phyloP scores from a whole-genome alignment of 768 basidiomycete genomes.

The Candolleomyces aberdarensis region DNA sequence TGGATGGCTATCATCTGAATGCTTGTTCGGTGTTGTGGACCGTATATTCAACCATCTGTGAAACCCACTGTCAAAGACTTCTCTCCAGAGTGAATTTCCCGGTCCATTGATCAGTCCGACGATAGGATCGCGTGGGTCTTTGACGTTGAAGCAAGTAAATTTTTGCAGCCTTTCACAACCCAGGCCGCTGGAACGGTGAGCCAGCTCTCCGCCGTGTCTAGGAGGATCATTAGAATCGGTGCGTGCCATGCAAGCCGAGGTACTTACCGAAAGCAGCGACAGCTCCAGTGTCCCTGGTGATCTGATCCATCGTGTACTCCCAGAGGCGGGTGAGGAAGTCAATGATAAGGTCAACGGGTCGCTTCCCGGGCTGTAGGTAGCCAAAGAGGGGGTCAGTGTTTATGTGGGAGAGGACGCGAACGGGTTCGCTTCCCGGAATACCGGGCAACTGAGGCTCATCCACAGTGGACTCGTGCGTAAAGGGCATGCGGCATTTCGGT shows the following conservation, averaged over 20 bases:
- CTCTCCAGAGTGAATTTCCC: conserved; percentile 71
- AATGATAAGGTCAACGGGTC: conserved; percentile 72
- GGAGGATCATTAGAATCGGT: not conserved
- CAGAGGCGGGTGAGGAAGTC: conserved; percentile 83
- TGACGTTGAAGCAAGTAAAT: conserved; percentile 88
- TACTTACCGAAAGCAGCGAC: conserved; percentile 79
- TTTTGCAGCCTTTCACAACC: conserved; percentile 81
- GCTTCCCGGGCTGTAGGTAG: conserved; percentile 61
- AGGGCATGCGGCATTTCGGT: conserved; percentile 77
- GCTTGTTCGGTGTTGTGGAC: too few relatives aligned
- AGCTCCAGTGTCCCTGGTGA: conserved; percentile 82
- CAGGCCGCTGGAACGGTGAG: conserved; percentile 89
- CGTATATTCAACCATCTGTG: too few relatives aligned
- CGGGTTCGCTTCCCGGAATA: conserved; percentile 57
- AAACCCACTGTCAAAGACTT: conserved; percentile 22
- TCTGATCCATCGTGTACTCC: conserved; percentile 85
- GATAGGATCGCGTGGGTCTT: conserved; percentile 75
- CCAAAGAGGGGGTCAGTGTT: not conserved
- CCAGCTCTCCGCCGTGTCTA: conserved; percentile 82
- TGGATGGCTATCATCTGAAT: too few relatives aligned
- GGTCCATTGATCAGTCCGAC: conserved; percentile 84
- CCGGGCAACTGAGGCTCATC: conserved; percentile 80
- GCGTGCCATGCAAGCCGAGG: not conserved
- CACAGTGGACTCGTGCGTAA: conserved; percentile 62
- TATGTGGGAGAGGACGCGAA: not conserved